phyloP scores from a whole-genome alignment of 345 rosid genomes.

The Anacardium occidentale region DNA sequence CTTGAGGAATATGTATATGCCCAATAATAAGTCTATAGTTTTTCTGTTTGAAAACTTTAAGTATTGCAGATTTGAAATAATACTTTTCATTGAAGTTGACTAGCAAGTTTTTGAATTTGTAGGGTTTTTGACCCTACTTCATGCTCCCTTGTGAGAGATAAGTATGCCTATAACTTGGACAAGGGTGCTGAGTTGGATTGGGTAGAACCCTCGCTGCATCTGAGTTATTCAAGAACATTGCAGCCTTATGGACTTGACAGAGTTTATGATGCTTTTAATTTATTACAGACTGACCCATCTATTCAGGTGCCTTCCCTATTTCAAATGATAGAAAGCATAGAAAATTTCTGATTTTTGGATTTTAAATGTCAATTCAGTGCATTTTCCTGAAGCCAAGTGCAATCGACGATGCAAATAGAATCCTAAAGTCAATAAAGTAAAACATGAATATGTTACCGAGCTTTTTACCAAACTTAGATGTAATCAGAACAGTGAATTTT shows the following conservation, averaged over 20 bases:
- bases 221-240: constrained; percentile 39
- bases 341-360: not conserved
- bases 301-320: constrained; percentile 54
- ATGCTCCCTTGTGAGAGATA: constrained; percentile 51
- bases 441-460: not conserved
- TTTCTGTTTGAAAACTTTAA: not conserved
- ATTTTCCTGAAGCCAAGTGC: not conserved
- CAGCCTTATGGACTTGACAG: constrained; percentile 50
- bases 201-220: constrained; percentile 65
- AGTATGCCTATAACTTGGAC: constrained; percentile 33
- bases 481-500: no score
- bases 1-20: not conserved
- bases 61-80: not conserved
- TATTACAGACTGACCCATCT: constrained; percentile 75
- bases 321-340: not conserved
- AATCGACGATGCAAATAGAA: not conserved
- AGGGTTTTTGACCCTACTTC: constrained; percentile 57
- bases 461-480: not conserved
- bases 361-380: not conserved
- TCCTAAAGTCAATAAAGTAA: not conserved
- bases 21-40: not conserved
- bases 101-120: constrained; percentile 8
- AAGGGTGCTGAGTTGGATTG: constrained; percentile 57
- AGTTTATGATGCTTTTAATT: constrained; percentile 70
- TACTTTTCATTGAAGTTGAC: not conserved